Conservation (phyloP, 192 early-diverging fungal genomes). For the Dispira simplex region DNA sequence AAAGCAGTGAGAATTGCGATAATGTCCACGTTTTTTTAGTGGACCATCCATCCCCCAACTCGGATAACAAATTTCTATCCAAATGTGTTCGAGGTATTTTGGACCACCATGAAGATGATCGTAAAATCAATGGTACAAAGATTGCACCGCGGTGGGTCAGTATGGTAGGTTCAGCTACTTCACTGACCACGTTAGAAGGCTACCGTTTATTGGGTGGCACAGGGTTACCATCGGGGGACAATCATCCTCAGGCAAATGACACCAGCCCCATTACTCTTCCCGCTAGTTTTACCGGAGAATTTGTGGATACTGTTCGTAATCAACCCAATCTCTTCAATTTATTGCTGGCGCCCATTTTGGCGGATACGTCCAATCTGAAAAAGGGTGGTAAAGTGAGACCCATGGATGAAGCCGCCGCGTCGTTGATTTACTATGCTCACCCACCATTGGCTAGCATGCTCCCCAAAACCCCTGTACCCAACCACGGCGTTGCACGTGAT, state of each 20-base stretch:
- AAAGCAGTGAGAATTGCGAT: too few relatives aligned
- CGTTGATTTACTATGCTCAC: not conserved
- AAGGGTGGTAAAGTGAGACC: conserved; percentile 2
- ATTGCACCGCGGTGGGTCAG: conserved; percentile 17
- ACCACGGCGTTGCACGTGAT: not conserved
- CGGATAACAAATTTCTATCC: conserved; percentile 16
- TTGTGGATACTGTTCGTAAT: too few relatives aligned
- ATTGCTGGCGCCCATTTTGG: too few relatives aligned
- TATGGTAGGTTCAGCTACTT: conserved; percentile 21
- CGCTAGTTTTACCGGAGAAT: too few relatives aligned
- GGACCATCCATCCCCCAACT: conserved; percentile 24
- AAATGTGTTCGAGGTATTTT: conserved; percentile 22
- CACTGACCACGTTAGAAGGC: too few relatives aligned
- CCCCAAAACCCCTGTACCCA: not conserved
- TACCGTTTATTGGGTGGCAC: too few relatives aligned
- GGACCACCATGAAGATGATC: conserved; percentile 24
- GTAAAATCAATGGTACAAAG: conserved; percentile 1
- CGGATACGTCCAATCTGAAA: too few relatives aligned
- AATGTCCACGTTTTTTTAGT: conserved; percentile 16
- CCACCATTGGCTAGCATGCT: not conserved
- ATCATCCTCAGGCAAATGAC: too few relatives aligned
- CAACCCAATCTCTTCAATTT: too few relatives aligned
- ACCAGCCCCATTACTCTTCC: too few relatives aligned
- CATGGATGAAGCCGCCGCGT: not conserved
- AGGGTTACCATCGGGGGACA: too few relatives aligned